A percentile compares a stretch with the other conserved stretches of the same genome.
These are phyloP conservation scores for Speleostelium caveatum DNA, from an alignment of 78 protist genomes.

Conservation along the genomic window DNA sequence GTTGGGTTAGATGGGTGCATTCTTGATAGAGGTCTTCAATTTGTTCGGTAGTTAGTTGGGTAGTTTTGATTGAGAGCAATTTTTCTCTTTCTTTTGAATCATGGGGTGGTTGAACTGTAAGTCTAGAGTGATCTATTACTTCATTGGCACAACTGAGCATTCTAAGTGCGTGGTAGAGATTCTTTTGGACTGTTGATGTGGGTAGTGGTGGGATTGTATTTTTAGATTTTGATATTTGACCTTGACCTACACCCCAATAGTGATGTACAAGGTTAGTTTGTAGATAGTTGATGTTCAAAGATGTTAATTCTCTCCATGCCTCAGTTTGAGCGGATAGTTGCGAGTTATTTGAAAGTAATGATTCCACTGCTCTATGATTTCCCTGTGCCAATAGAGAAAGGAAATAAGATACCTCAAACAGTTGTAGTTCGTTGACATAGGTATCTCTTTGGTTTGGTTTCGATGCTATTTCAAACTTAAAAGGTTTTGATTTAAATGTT, in stretches of 20 bases:
- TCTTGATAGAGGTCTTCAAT: background rate
- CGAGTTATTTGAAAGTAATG: background rate
- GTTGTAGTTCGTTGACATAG: conserved; percentile 37
- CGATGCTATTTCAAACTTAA: no score
- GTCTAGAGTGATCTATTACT: background rate
- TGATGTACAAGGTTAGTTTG: conserved; percentile 32
- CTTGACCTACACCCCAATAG: conserved; percentile 75
- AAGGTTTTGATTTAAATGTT: no score
- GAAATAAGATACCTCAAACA: conserved; percentile 45
- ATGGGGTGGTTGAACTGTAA: background rate
- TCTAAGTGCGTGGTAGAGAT: conserved; percentile 41
- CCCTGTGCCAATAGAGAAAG: conserved; percentile 4
- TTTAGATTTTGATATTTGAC: conserved; percentile 31
- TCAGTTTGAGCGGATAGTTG: background rate
- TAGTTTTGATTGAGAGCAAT: background rate
- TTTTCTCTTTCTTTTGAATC: background rate
- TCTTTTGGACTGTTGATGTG: background rate
- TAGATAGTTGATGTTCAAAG: background rate
- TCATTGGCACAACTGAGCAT: background rate
- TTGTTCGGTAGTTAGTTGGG: background rate
- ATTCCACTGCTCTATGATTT: conserved; percentile 64
- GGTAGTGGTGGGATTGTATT: background rate
- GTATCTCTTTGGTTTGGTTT: conserved; percentile 49
- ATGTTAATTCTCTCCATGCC: conserved; percentile 13
- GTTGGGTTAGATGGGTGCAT: background rate